Evolutionary conservation across 768 basidiomycete species (phyloP).

Genomic region (Lactarius hatsudake): DNA sequence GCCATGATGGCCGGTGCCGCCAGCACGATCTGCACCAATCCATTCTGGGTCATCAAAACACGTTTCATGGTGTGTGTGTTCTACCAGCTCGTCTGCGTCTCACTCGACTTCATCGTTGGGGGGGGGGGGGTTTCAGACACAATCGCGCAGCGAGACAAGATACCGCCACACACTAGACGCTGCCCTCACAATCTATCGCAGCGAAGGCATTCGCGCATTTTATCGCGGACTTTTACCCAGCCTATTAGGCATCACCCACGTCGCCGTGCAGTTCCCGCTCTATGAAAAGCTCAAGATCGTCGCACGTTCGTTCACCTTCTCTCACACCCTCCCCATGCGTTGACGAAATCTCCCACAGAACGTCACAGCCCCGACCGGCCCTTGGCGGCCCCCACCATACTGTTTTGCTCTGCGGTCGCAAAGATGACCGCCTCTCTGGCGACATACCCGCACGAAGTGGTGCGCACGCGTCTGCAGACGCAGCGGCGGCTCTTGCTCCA

Average conservation of each 20-base stretch:
- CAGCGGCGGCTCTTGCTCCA: conserved; percentile 49
- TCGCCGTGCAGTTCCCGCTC: conserved; percentile 95
- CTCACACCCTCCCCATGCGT: neutral
- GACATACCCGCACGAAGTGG: conserved; percentile 97
- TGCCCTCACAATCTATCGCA: conserved; percentile 81
- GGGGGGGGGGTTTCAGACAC: conserved; percentile 59
- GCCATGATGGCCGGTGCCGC: conserved; percentile 95
- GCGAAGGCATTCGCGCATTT: conserved; percentile 85
- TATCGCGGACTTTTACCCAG: conserved; percentile 95
- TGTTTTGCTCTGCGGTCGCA: conserved; percentile 86
- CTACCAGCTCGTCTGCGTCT: conserved; percentile 24
- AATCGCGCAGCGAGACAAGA: conserved; percentile 69
- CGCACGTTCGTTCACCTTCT: conserved; percentile 57
- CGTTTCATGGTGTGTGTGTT: conserved; percentile 82
- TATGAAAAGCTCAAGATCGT: conserved; percentile 89
- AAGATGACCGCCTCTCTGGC: conserved; percentile 96
- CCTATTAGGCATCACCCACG: conserved; percentile 88
- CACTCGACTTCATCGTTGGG: neutral
- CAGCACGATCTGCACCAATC: conserved; percentile 92
- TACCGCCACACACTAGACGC: conserved; percentile 93
- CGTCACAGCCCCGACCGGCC: conserved; percentile 31
- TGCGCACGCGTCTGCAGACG: conserved; percentile 97
- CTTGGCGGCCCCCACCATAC: conserved; percentile 61
- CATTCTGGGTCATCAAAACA: conserved; percentile 98
- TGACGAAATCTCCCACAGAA: conserved; percentile 7